A percentile compares a stretch with the other conserved stretches of the same genome.
Conservation (phyloP, 257 asterid genomes). For the Plantago elongata region DNA sequence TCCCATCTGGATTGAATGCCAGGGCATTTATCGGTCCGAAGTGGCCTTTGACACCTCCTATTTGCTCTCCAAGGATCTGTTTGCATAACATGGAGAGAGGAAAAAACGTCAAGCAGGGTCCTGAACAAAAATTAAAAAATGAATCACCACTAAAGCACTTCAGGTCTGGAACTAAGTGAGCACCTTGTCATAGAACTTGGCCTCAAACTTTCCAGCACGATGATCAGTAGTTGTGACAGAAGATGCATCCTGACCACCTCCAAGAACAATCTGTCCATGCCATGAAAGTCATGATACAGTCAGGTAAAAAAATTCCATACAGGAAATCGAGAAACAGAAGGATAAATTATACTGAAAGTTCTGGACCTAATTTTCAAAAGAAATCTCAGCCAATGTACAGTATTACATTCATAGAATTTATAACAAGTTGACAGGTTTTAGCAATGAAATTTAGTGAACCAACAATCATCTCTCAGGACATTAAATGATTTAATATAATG, state of each 20-base stretch:
- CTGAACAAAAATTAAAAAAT: not conserved
- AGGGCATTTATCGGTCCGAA: constrained; percentile 94
- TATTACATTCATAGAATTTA: no score
- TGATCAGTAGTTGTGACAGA: constrained; percentile 83
- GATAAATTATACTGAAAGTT: not conserved
- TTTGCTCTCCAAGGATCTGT: constrained; percentile 78
- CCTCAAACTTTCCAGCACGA: constrained; percentile 94
- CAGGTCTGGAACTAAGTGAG: not conserved
- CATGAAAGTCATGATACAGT: constrained; percentile 6
- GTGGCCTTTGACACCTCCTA: constrained; percentile 95
- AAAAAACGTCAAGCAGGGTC: not conserved
- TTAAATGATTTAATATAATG: no score
- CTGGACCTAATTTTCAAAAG: no score
- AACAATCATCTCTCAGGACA: no score
- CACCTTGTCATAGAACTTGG: constrained; percentile 93
- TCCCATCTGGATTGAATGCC: constrained; percentile 95
- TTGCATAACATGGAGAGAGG: constrained; percentile 13
- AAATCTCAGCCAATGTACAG: no score
- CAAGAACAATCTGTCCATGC: constrained; percentile 68
- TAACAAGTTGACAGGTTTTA: no score
- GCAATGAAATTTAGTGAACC: no score
- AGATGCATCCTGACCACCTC: constrained; percentile 97
- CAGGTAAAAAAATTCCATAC: constrained; percentile 7
- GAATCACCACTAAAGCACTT: not conserved
- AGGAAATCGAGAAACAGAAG: not conserved